Evolutionary conservation across 2,329 filamentous ascomycete species (phyloP).

Genomic region (Sclerotinia borealis): DNA sequence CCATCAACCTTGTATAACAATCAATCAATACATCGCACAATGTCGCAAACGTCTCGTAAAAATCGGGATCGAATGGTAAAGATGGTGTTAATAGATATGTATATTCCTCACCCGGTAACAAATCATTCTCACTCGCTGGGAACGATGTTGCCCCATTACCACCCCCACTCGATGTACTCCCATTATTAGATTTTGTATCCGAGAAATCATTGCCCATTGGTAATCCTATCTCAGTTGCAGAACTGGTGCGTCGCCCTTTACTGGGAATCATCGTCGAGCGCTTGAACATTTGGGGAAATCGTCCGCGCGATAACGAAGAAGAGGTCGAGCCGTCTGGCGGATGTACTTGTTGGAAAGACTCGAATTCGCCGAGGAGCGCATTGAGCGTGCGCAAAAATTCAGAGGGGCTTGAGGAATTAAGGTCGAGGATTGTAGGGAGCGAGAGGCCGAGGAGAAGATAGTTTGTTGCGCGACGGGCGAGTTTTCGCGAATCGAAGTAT

Average conservation of each 20-base stretch:
- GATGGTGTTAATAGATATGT: constrained; percentile 83
- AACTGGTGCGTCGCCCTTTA: constrained; percentile 53
- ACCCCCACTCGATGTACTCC: constrained; percentile 35
- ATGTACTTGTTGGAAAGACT: constrained; percentile 85
- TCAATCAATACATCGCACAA: constrained; percentile 94
- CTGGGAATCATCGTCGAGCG: constrained; percentile 45
- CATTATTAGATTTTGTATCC: constrained; percentile 41
- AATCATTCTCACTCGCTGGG: constrained; percentile 55
- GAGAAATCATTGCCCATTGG: constrained; percentile 43
- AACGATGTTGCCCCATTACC: constrained; percentile 37
- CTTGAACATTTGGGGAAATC: constrained; percentile 80
- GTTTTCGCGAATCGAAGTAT: constrained; percentile 77
- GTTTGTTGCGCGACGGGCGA: constrained; percentile 86
- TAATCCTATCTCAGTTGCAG: constrained; percentile 53
- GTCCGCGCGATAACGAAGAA: constrained; percentile 65
- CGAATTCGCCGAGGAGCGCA: constrained; percentile 82
- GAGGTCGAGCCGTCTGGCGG: constrained; percentile 64
- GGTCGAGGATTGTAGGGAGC: constrained; percentile 80
- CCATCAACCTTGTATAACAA: constrained; percentile 74
- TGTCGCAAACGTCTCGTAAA: constrained; percentile 92
- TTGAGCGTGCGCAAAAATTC: constrained; percentile 88
- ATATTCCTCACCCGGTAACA: constrained; percentile 81
- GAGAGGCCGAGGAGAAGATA: constrained; percentile 90
- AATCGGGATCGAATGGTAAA: constrained; percentile 93
- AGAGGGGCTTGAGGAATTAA: constrained; percentile 69